These are phyloP conservation scores for Pleurotus pulmonarius DNA, from an alignment of 768 basidiomycete genomes.

Conservation along the genomic window DNA sequence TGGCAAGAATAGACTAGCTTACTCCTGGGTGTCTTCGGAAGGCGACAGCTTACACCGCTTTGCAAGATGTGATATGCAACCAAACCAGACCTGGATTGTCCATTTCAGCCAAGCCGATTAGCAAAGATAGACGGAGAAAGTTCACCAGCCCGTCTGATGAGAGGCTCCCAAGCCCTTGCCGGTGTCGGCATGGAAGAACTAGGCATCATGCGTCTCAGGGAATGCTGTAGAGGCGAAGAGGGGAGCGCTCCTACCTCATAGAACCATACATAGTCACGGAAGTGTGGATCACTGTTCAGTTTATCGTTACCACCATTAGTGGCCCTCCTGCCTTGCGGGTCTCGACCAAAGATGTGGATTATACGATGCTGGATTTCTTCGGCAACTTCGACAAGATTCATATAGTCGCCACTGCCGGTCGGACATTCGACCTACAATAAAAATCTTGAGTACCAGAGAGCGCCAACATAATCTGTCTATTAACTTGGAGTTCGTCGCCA, in stretches of 20 bases:
- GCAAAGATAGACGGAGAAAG: neutral
- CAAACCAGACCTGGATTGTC: constrained; percentile 67
- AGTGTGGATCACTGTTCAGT: constrained; percentile 89
- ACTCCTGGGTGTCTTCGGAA: constrained; percentile 95
- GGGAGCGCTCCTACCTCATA: constrained; percentile 60
- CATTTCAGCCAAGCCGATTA: neutral
- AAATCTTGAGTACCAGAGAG: too few species aligned
- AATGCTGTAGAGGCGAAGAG: too few species aligned
- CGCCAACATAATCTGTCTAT: neutral
- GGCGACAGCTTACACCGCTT: constrained; percentile 81
- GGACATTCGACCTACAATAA: constrained; percentile 79
- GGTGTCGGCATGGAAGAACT: constrained; percentile 95
- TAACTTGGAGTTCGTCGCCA: constrained; percentile 78
- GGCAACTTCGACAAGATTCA: constrained; percentile 91
- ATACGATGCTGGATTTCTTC: constrained; percentile 99
- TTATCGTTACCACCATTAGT: constrained; percentile 88
- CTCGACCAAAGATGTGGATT: constrained; percentile 97
- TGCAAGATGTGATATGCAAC: constrained; percentile 91
- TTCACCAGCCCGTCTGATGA: constrained; percentile 96
- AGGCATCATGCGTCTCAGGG: neutral
- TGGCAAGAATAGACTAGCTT: constrained; percentile 21
- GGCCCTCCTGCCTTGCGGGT: constrained; percentile 80
- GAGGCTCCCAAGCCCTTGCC: constrained; percentile 94
- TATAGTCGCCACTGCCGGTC: constrained; percentile 94
- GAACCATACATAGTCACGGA: constrained; percentile 96